Evolutionary conservation across 2,329 filamentous ascomycete species (phyloP), one percentile per base, ranked within the genome.

Genomic region (Aspergillus hiratsukae): DNA sequence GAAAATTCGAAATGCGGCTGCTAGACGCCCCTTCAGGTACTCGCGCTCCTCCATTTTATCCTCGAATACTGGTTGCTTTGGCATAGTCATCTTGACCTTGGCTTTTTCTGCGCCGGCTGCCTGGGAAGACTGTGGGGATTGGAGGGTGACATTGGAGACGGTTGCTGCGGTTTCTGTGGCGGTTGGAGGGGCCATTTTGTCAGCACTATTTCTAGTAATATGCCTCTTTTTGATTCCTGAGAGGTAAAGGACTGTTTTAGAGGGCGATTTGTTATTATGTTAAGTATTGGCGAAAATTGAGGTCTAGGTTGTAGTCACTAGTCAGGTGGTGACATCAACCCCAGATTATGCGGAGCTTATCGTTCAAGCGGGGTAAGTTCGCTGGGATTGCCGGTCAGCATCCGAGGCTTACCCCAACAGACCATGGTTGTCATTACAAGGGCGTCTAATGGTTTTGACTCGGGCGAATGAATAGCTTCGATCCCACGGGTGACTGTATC

Each of bases 1-100:
- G 58, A 85, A 85, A 52, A 85, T 80, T 25, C 82, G 79, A 68
- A 84, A 84, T 2, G 80, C 83, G 19, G 81, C 74, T 1, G 80
- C 80, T 5, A 85, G 73, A 25, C 81, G 76, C 27, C 79, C 77
- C 64, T 84, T 84, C 40, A 83, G 72, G 58, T 82, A 81, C 51
- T 80, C 75, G 25, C 81, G 76, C 59, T 83, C 78, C 45, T 80
- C 66, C 19, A 72, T 59, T 52, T 76, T 77, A 61, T 77, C 69
- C 4, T 71, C 67, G 52, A 78, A 78, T 3, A 66, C 69, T 1
- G 74, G 75, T 21, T 70, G 66, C 5, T 57, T 59, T 2, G 72
- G 72, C 55, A 74, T 67, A 6, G 55, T 31, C 55, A 69, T 68
- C 55, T 71, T 72, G n/a, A 70, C 59, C 48, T 69, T 71, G 27